Evolutionary conservation across 1,139 yeast genomes (phyloP), one percentile per base, ranked within the genome.

Genomic region (Taphrina populina): DNA sequence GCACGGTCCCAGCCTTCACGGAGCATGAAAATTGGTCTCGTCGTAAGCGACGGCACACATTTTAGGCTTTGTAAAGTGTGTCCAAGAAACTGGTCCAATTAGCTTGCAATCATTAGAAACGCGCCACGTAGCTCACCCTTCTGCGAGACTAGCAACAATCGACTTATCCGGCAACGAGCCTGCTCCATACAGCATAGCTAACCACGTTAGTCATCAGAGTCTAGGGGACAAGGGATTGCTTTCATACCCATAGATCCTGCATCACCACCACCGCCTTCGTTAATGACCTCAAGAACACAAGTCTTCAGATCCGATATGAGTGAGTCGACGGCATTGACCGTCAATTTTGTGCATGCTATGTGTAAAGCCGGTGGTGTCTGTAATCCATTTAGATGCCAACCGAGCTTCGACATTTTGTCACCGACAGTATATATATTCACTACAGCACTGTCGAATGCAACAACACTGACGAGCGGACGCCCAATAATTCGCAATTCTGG

Each of bases 281-380:
- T 37, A 3, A 37, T 70, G 41, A 80, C 66, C 41, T 75, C 78
- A 19, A 66, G 64, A 1, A 84, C 80, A 13, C 77, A 69, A 0
- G 64, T 69, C 47, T 76, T 74, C 56, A 92, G 71, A 59, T 80
- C 87, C 0, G 64, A 63, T 27, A 85, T 71, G 62, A 92, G 75
- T 32, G 80, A 82, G 58, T 80, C 84, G 30, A 83, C 77, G 0
- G 81, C 80, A 0, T 78, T 74, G 1, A 79, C 79, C 0, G 95
- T 81, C 41, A 88, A 76, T 58, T 77, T 75, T 0, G 98, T 92
- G 39, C 87, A 77, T 0, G 97, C 97, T 66, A 92, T 75, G 68
- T 92, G 98, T 49, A 92, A 71, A 0, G 96, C 96, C 0, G 95
- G 78, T 1, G 98, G 98, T 58, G 79, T 78, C 70, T 92, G 98